Conservation (phyloP, 2,329 filamentous ascomycete species). For the Diaporthe sp. region DNA sequence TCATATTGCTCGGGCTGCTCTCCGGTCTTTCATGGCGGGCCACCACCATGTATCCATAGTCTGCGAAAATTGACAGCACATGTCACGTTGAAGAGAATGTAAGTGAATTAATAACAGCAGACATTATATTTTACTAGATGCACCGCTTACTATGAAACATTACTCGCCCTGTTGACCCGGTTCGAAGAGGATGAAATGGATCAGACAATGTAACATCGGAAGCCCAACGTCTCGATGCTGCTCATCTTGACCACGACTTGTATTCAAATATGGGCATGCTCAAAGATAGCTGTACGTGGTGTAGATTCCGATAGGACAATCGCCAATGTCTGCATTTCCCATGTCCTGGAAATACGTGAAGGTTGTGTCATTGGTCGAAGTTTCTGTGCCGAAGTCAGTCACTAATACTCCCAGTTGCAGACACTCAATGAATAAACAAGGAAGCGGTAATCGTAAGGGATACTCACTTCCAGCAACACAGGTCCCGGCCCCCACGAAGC, state of each 20-base stretch:
- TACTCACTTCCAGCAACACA: conserved; percentile 49
- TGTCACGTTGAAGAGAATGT: neutral
- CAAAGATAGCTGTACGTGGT: conserved; percentile 35
- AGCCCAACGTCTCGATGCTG: neutral
- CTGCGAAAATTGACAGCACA: neutral
- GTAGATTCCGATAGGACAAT: conserved; percentile 33
- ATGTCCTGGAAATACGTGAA: conserved; percentile 50
- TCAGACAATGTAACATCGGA: neutral
- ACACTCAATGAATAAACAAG: too few species aligned
- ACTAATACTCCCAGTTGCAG: accelerated
- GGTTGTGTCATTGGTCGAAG: conserved; percentile 50
- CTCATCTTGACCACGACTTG: too few species aligned
- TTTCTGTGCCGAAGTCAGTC: conserved; percentile 34
- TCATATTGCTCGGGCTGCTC: neutral
- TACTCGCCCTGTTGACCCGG: too few species aligned
- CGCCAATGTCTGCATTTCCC: neutral
- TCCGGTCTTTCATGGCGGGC: neutral
- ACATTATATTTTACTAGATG: neutral
- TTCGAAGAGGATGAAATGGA: neutral
- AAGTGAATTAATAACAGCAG: neutral
- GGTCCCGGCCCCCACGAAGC: conserved; percentile 47
- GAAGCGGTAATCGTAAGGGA: too few species aligned
- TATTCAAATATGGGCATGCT: neutral
- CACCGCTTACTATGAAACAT: neutral
- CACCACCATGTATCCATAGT: neutral